These are phyloP conservation scores for Metschnikowia koreensis DNA, from an alignment of 805 yeast species.

Conservation along the genomic window DNA sequence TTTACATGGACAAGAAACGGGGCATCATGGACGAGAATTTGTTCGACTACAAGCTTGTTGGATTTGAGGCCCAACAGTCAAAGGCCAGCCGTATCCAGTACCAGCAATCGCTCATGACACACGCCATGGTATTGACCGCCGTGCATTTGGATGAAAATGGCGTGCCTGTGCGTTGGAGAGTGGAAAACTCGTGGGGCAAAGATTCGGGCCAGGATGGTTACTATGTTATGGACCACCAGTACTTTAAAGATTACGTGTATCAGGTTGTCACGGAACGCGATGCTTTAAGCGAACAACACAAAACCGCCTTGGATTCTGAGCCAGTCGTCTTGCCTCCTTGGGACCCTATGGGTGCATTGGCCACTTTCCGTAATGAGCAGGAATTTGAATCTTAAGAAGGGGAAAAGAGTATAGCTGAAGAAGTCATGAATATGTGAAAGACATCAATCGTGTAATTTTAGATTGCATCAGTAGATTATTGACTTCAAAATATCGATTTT, in stretches of 20 bases:
- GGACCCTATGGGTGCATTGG: conserved; percentile 81
- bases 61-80: conserved; percentile 15
- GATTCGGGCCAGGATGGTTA: conserved; percentile 66
- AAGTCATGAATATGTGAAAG: too few species aligned
- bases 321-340: conserved; percentile 63
- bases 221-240: conserved; percentile 69
- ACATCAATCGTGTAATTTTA: too few species aligned
- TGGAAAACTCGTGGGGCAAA: conserved; percentile 78
- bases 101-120: conserved; percentile 24
- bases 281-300: conserved; percentile 27
- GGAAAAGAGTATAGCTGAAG: too few species aligned
- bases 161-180: conserved; percentile 65
- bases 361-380: conserved; percentile 25
- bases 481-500: too few species aligned
- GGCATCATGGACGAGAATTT: conserved; percentile 22
- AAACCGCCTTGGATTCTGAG: conserved; percentile 37
- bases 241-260: conserved; percentile 71
- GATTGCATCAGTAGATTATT: too few species aligned
- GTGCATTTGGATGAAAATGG: conserved; percentile 34
- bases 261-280: conserved; percentile 53
- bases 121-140: conserved; percentile 22
- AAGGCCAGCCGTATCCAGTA: conserved; percentile 20
- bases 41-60: conserved; percentile 18
- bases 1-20: conserved; percentile 22
- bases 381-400: not conserved